phyloP scores from a whole-genome alignment of 257 asterid species.

The Petunia secreta region DNA sequence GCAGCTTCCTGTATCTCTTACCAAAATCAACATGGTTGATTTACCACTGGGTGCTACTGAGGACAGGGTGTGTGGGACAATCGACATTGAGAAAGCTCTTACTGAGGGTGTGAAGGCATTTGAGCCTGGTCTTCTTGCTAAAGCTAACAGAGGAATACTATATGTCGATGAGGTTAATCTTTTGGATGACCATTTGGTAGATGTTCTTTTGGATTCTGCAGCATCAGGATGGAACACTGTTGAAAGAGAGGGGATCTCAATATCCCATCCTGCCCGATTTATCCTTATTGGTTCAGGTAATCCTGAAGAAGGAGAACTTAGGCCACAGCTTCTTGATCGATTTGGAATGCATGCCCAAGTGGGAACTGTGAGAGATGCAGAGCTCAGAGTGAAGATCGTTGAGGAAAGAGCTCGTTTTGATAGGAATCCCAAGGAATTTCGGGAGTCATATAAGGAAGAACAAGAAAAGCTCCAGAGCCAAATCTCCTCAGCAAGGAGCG shows the following conservation, averaged over 20 bases:
- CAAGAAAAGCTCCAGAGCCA: constrained; percentile 85
- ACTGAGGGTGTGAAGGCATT: constrained; percentile 95
- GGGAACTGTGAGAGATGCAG: constrained; percentile 87
- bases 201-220: constrained; percentile 85
- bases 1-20: constrained; percentile 46
- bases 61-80: constrained; percentile 93
- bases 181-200: constrained; percentile 90
- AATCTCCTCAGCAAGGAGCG: constrained; percentile 64
- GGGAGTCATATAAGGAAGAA: constrained; percentile 67
- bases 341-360: constrained; percentile 99
- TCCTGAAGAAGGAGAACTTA: constrained; percentile 94
- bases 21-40: constrained; percentile 93
- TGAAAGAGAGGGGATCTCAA: constrained; percentile 92
- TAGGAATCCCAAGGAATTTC: constrained; percentile 70
- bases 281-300: constrained; percentile 92
- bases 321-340: constrained; percentile 96
- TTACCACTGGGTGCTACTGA: constrained; percentile 93
- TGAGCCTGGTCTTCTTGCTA: constrained; percentile 93
- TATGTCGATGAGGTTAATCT: constrained; percentile 95
- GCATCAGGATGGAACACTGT: constrained; percentile 97
- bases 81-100: constrained; percentile 92
- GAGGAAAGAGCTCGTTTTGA: constrained; percentile 94
- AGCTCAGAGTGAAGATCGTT: constrained; percentile 91
- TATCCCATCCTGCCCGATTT: constrained; percentile 92
- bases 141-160: constrained; percentile 88